A percentile compares a stretch with the other conserved stretches of the same genome.
These are phyloP conservation scores for Populus davidiana DNA, from an alignment of 345 rosid species.

Conservation along the genomic window DNA sequence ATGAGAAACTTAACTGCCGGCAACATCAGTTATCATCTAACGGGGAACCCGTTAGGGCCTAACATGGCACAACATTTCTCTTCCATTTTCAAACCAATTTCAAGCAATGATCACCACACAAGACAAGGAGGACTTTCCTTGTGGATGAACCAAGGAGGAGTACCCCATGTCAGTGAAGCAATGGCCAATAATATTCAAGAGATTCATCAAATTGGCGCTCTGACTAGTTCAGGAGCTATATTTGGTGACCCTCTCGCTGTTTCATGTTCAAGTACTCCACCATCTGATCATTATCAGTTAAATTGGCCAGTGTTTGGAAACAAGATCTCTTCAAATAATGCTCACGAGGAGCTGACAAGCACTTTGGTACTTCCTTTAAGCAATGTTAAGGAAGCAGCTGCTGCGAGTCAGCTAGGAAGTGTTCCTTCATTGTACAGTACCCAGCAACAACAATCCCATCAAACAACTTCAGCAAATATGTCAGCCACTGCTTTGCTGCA, in stretches of 20 bases:
- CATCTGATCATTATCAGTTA: slow-evolving; percentile 29
- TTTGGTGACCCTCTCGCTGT: slow-evolving; percentile 24
- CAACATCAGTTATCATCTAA: slow-evolving; percentile 43
- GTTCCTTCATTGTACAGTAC: slow-evolving; percentile 76
- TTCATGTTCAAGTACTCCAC: slow-evolving; percentile 28
- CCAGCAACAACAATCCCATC: slow-evolving; percentile 40
- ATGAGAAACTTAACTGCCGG: slow-evolving; percentile 31
- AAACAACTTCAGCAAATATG: slow-evolving; percentile 47
- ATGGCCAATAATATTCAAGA: slow-evolving; percentile 31
- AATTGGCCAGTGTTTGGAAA: slow-evolving; percentile 52
- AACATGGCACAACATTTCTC: slow-evolving; percentile 48
- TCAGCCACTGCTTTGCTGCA: slow-evolving; percentile 94
- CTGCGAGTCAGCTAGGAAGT: slow-evolving; percentile 35
- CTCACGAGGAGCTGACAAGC: slow-evolving; percentile 30
- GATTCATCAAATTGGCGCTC: slow-evolving; percentile 34
- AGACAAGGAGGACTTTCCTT: slow-evolving; percentile 37
- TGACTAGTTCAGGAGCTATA: slow-evolving; percentile 24
- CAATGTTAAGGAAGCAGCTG: slow-evolving; percentile 30
- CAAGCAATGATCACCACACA: slow-evolving; percentile 32
- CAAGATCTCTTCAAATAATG: slow-evolving; percentile 24
- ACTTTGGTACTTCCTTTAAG: slow-evolving; percentile 27
- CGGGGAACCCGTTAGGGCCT: slow-evolving; percentile 42
- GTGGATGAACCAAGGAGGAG: slow-evolving; percentile 42
- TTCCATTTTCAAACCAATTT: slow-evolving; percentile 54
- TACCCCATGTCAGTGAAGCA: slow-evolving; percentile 34